Evolutionary conservation across 306 rosid species (phyloP), one percentile per base, ranked within the genome.

Genomic region (Cajanus cajan): DNA sequence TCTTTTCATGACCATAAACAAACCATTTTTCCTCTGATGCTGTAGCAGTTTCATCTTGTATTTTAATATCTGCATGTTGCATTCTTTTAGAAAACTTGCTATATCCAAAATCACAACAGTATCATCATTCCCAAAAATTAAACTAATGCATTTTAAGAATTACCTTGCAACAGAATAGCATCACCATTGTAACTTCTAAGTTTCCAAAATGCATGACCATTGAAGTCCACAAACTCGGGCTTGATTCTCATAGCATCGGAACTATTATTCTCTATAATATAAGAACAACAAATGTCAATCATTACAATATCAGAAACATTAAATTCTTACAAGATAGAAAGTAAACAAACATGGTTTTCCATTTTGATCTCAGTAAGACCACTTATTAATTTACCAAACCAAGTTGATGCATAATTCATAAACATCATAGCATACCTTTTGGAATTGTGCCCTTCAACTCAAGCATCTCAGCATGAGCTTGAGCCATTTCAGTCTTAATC

Each of bases 401-500:
- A 37, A 77, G 33, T 66, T n/a, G 8, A 39, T 14, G 8, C 41
- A 71, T 48, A 45, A 25, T 14, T 70, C 36, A 11, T 9, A 52
- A 68, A 21, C 59, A 63, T 61, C 4, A 41, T 8, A 48, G n/a
- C 92, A 31, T 89, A 92, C 98, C 66, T 73, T 83, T 77, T 34
- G 89, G 75, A 71, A 82, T 28, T 55, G 21, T 40, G 64, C 79
- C 82, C 85, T 73, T 78, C 68, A 85, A 88, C 41, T 82, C 84
- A 18, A 89, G 80, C 79, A 84, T 52, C 81, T 86, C 86, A 33
- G 85, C 84, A 40, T 87, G 92, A 48, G 87, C 97, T 73, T 80
- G 67, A 82, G 85, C 96, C 33, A 70, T 83, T 7, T 89, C 87
- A 66, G 36, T 82, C 84, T 83, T 85, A 65, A 95, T 80, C 78